Base-by-base conservation (phyloP, 2,329 filamentous ascomycete genomes). In the Cladosporium sp. region DNA sequence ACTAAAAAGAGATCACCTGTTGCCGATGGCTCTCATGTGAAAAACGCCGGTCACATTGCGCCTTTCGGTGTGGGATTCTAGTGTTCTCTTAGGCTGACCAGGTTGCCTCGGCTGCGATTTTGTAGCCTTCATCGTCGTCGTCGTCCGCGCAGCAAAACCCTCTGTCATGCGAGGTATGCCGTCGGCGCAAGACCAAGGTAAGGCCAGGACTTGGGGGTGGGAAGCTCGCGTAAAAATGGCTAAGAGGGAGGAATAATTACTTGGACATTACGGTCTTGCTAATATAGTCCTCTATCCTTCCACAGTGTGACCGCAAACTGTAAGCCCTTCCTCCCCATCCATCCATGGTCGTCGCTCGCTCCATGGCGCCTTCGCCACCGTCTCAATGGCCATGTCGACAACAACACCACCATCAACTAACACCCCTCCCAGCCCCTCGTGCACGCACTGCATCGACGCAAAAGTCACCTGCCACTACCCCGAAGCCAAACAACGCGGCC, bases 181-280 rank as follows among this genome's bases (percentile, higher is more conserved):
- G 57, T 22, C 44, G 50, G 38, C 52, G 56, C 20, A 59, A 58
- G 57, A 57, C 55, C 36, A 59, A 59, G 51, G 57, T 58, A 47
- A 45, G 54, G n/a, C n/a, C n/a, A n/a, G n/a, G n/a, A n/a, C n/a
- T n/a, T n/a, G n/a, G n/a, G n/a, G n/a, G n/a, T n/a, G n/a, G n/a
- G n/a, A n/a, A n/a, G n/a, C n/a, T n/a, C n/a, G n/a, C n/a, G n/a
- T n/a, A n/a, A n/a, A n/a, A n/a, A n/a, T n/a, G n/a, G n/a, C n/a
- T n/a, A n/a, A n/a, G n/a, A n/a, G n/a, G n/a, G n/a, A n/a, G n/a
- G n/a, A n/a, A n/a, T n/a, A n/a, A n/a, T n/a, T n/a, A n/a, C n/a
- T n/a, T n/a, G n/a, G n/a, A n/a, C n/a, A n/a, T n/a, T n/a, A n/a
- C n/a, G 32, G 32, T 12, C 11, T 39, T 39, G 17, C 37, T 39